A percentile compares a stretch with the other conserved stretches of the same genome.
Conservation (phyloP, 768 basidiomycete species). For the Termitomyces sp. region DNA sequence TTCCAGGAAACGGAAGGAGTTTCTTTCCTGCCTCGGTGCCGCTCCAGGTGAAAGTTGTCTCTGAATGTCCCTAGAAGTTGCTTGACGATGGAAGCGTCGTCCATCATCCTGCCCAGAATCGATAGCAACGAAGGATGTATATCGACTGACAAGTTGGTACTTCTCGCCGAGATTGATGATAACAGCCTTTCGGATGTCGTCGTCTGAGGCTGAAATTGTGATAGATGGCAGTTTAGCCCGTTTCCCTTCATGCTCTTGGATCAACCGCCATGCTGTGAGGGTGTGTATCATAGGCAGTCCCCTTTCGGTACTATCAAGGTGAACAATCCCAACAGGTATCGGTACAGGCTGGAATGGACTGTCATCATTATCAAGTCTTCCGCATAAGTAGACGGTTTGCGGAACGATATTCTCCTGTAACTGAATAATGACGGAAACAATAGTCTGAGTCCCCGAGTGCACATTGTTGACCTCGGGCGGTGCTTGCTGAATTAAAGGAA, state of each 20-base stretch:
- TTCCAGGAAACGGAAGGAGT: background rate
- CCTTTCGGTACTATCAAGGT: constrained; percentile 26
- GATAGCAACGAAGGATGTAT: constrained; percentile 55
- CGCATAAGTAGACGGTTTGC: constrained; percentile 24
- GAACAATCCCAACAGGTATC: constrained; percentile 25
- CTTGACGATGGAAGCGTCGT: background rate
- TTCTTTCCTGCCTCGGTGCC: background rate
- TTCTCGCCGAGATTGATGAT: constrained; percentile 44
- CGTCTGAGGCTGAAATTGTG: constrained; percentile 20
- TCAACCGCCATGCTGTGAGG: constrained; percentile 46
- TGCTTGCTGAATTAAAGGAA: constrained; percentile 29
- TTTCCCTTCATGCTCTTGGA: constrained; percentile 42
- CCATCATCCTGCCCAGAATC: constrained; percentile 26
- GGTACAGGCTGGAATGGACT: constrained; percentile 19
- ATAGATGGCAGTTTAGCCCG: constrained; percentile 26
- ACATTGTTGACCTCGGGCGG: constrained; percentile 26
- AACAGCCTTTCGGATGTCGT: constrained; percentile 33
- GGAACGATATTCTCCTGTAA: constrained; percentile 23
- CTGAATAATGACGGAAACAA: constrained; percentile 27
- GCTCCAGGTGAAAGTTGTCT: background rate
- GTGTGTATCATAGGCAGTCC: constrained; percentile 41
- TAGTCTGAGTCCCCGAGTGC: constrained; percentile 28
- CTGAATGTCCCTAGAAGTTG: background rate
- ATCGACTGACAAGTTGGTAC: constrained; percentile 45
- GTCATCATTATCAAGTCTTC: constrained; percentile 28